Conservation (phyloP, 345 rosid genomes). For the Arabidopsis arenosa region DNA sequence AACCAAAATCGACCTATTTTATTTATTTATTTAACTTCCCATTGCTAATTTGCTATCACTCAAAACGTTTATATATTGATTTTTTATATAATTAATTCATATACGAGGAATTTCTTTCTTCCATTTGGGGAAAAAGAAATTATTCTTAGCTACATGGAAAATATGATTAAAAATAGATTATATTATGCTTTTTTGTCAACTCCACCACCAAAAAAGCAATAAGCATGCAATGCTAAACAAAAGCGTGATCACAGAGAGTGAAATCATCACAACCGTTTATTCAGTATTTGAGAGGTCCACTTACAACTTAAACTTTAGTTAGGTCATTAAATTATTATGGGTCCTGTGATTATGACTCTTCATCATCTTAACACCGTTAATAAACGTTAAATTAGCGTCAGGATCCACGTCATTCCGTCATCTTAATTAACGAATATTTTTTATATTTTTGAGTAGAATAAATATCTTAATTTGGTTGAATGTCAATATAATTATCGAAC, state of each 20-base stretch:
- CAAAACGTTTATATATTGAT: background rate
- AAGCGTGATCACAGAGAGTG: conserved; percentile 3
- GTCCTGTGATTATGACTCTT: conserved; percentile 26
- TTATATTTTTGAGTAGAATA: background rate
- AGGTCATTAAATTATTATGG: background rate
- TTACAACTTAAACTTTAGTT: background rate
- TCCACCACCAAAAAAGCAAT: conserved; percentile 9
- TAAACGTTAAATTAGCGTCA: background rate
- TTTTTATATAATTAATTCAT: too few relatives aligned
- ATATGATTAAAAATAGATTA: background rate
- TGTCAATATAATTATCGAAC: conserved; percentile 10
- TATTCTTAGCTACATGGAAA: background rate
- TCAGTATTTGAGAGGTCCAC: background rate
- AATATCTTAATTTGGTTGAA: conserved; percentile 9
- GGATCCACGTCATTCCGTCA: background rate
- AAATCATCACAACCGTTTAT: conserved; percentile 21
- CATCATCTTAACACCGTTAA: conserved; percentile 1
- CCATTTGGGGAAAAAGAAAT: background rate
- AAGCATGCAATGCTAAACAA: background rate
- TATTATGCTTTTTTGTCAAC: background rate
- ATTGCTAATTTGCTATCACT: background rate
- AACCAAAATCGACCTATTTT: conserved; percentile 15
- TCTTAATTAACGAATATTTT: background rate
- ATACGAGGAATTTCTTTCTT: too few relatives aligned
- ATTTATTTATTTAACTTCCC: background rate